phyloP scores from a whole-genome alignment of 225 moss, liverwort and hornwort genomes.

The Rhytidiadelphus loreus region DNA sequence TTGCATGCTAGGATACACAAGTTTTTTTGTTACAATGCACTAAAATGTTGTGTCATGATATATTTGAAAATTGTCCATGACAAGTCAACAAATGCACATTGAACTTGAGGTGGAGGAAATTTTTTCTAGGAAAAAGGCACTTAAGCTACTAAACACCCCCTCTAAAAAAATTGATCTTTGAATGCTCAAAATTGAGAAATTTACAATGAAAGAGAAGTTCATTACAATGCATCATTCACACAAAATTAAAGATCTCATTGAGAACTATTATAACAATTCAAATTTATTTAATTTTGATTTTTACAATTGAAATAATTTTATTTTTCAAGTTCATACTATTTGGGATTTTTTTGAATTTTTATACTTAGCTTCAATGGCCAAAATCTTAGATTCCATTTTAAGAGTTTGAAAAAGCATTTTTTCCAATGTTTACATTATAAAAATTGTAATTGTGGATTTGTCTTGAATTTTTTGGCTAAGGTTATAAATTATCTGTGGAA shows the following conservation, averaged over 20 bases:
- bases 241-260: neutral
- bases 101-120: too few relatives aligned
- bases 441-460: accelerated
- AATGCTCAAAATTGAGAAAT: neutral
- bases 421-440: neutral
- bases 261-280: neutral
- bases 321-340: neutral
- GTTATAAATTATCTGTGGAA: neutral
- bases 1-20: accelerated
- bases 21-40: neutral
- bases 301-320: neutral
- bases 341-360: neutral
- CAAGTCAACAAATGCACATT: neutral
- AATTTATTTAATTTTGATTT: neutral
- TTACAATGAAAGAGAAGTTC: neutral
- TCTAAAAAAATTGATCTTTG: neutral
- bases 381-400: neutral
- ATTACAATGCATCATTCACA: neutral
- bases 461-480: neutral
- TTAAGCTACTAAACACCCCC: neutral
- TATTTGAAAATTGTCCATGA: neutral
- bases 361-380: neutral
- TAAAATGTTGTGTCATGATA: neutral
- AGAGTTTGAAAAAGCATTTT: accelerated
- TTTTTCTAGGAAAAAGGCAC: neutral